Evolutionary conservation across 1,284 basidiomycete species (phyloP).

Genomic region (Leccinum colubrinum): DNA sequence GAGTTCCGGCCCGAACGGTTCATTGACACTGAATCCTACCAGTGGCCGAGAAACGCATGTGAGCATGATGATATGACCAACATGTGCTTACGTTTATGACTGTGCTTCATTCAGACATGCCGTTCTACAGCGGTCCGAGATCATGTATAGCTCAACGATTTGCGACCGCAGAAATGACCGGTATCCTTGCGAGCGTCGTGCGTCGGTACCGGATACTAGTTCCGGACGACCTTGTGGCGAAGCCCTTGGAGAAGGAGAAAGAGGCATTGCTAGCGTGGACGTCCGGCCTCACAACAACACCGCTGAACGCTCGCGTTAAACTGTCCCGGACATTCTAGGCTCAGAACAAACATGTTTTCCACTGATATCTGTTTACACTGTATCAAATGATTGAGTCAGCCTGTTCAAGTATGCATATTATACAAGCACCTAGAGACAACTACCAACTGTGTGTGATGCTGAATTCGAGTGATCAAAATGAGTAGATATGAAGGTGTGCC

Average conservation of each 20-base stretch:
- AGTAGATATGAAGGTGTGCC: not conserved
- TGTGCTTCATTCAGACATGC: slow-evolving; percentile 24
- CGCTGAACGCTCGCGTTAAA: slow-evolving; percentile 25
- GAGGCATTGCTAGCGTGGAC: slow-evolving; percentile 31
- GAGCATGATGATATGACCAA: not conserved
- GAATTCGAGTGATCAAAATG: not conserved
- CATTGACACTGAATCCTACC: slow-evolving; percentile 38
- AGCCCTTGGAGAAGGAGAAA: slow-evolving; percentile 28
- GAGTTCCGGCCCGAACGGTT: slow-evolving; percentile 48
- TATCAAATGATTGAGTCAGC: not conserved
- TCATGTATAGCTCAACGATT: slow-evolving; percentile 42
- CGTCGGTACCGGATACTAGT: slow-evolving; percentile 31
- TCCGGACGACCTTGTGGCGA: slow-evolving; percentile 31
- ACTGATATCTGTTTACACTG: not conserved
- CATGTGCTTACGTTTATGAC: not conserved
- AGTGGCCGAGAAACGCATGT: slow-evolving; percentile 39
- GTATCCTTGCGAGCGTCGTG: slow-evolving; percentile 31
- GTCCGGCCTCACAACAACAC: slow-evolving; percentile 32
- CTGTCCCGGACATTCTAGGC: slow-evolving; percentile 16
- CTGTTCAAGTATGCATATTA: slow-evolving; percentile 2
- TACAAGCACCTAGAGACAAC: not conserved
- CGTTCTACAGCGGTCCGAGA: slow-evolving; percentile 39
- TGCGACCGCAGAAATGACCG: slow-evolving; percentile 27
- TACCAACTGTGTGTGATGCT: not conserved
- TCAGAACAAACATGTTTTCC: not conserved